Percentiles rank a stretch among this genome's conserved stretches.
These are phyloP conservation scores for Pseudogymnoascus sp. DNA, from an alignment of 2,329 filamentous ascomycete genomes.

Conservation along the genomic window DNA sequence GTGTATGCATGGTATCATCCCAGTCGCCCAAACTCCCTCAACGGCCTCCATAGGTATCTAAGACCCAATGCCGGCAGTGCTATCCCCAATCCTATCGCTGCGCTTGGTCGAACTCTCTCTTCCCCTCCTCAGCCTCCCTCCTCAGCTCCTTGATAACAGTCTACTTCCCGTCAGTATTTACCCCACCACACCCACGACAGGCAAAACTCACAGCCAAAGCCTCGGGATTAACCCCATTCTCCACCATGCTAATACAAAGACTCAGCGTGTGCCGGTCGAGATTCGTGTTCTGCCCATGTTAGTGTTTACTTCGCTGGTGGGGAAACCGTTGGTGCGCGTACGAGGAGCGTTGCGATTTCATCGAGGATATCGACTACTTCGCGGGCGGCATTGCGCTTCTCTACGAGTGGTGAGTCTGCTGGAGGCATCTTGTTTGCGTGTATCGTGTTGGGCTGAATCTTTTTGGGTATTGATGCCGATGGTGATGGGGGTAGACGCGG, in stretches of 20 bases:
- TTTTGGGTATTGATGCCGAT: background rate
- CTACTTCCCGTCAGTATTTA: slow-evolving; percentile 18
- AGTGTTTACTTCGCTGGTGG: background rate
- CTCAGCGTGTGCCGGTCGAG: slow-evolving; percentile 86
- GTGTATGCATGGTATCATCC: slow-evolving; percentile 6
- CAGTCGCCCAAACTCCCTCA: background rate
- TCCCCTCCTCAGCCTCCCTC: slow-evolving; percentile 26
- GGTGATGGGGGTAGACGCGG: background rate
- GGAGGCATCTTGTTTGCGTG: slow-evolving; percentile 35
- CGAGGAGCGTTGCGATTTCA: slow-evolving; percentile 82
- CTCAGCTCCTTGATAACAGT: slow-evolving; percentile 28
- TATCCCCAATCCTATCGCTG: background rate
- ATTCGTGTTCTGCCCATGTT: slow-evolving; percentile 67
- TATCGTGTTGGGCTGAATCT: background rate
- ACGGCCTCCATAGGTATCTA: background rate
- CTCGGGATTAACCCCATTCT: slow-evolving; percentile 94
- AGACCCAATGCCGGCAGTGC: background rate
- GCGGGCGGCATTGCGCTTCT: slow-evolving; percentile 67
- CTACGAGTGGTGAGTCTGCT: slow-evolving; percentile 43
- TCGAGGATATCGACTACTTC: slow-evolving; percentile 77
- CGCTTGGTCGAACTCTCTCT: slow-evolving; percentile 10
- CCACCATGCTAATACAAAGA: slow-evolving; percentile 92
- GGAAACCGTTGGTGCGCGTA: slow-evolving; percentile 39
- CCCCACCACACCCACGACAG: background rate
- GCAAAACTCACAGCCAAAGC: slow-evolving; percentile 69